Evolutionary conservation across 1,284 basidiomycete genomes (phyloP), one percentile per base, ranked within the genome.

Genomic region (Malassezia nana): DNA sequence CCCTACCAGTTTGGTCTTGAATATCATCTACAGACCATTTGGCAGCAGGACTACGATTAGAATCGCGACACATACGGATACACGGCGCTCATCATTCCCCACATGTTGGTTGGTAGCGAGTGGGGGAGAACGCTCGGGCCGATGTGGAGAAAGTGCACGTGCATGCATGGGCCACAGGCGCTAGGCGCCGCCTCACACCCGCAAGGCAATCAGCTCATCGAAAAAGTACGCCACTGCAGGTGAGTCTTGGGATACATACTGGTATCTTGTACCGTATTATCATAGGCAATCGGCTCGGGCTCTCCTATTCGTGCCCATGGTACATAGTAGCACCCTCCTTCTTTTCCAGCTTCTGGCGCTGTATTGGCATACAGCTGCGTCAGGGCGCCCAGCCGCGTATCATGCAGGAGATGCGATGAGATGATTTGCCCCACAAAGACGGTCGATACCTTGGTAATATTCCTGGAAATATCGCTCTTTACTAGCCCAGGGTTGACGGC

Each of bases 361-460:
- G 55, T 53, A 1, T 40, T 56, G 0, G 57, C 64, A 54, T 61
- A 66, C 9, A 68, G 51, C 40, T 60, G 63, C 2, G 66, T 66
- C 7, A 65, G 38, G 6, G 63, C 60, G 26, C 64, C 66, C 1
- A 56, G 25, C 5, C 51, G 33, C 1, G 59, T 46, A 2, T 59
- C 47, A 0, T 59, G 50, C 2, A 65, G 16, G 22, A 67, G 50
- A 22, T 39, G 28, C 28, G 62, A 57, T 30, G 55, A 57, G 12
- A 65, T 13, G 2, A 52, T 22, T 4, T 59, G 55, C 25, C 59
- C 33, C 1, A 62, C 3, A 0, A 31, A 15, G 9, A 35, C 33
- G 4, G 46, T 47, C 0, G 55, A 55, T 1, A 60, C 30, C 3
- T 51, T 52, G 7, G 41, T 44, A 9, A 59, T 61, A 7, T 29